Evolutionary conservation across 768 basidiomycete genomes (phyloP), one percentile per base, ranked within the genome.

Genomic region (Boletus sp.): DNA sequence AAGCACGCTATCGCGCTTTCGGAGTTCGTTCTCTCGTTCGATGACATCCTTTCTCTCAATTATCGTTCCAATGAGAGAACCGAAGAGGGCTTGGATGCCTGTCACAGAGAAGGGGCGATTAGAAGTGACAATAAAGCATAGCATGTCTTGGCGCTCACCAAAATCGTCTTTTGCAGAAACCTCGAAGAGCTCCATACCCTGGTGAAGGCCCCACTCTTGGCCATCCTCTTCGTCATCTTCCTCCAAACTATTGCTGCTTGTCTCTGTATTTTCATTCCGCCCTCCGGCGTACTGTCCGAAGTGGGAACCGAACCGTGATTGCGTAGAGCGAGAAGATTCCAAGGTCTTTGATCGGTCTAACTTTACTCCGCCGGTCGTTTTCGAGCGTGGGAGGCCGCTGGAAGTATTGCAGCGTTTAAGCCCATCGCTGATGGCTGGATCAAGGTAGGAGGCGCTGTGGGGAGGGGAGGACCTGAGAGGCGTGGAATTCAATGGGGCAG

Each of bases 131-230:
- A 56, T 46, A 11, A 9, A 52, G 25, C 2, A 3, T 27, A 47
- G 17, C 32, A 48, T 19, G 27, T 44, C 37, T 38, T 32, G 27
- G 19, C 23, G 17, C 63, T 58, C 57, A 93, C 93, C 93, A 32
- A 74, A 65, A 65, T 90, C 88, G 63, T 94, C 92, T 72, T 94
- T 94, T 50, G 94, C 88, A 41, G 91, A 94, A 19, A 96, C 91
- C 67, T 96, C 91, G 59, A 90, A 91, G 17, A 95, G 79, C 64
- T 89, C 88, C 84, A 94, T 91, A 57, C 84, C 88, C 66, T 87
- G 88, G 66, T 79, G 83, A 37, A 88, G 77, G 6, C 89, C 88
- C 87, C 88, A 90, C 65, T 88, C 87, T 38, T 74, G 74, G 4
- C 74, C 73, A 19, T 80, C 80, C 6, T 76, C 71, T 4, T 70